Base-by-base conservation (phyloP, 306 rosid species). In the Echinosophora koreensis region DNA sequence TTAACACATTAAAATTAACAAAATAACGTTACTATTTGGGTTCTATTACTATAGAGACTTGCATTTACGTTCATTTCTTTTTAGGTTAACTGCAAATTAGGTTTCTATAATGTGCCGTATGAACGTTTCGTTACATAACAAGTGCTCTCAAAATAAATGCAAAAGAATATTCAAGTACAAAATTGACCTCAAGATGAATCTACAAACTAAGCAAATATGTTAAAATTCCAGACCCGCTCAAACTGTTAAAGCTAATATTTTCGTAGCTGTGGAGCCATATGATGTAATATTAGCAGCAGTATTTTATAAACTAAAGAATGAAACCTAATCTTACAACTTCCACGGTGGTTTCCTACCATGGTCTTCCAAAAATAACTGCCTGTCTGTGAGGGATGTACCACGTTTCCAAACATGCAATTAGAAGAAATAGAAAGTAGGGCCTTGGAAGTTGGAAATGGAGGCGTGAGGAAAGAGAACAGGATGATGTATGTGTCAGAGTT, bases 391-490 rank as follows among this genome's bases (percentile, higher is more conserved):
- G 22, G 22, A 22, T 22, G 22, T 1, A 22, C 22, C 22, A 1
- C 22, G 22, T 22, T 22, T 22, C 22, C 22, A 22, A 22, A 22
- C 22, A 22, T 1, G 22, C 22, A 22, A 22, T 22, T 22, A 22
- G 49, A 32, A 41, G 37, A 41, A 10, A 65, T n/a, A 28, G 44
- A 69, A 69, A 34, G 15, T 51, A n/a, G 74, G 73, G 73, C 28
- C 8, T 28, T 47, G 73, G 16, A 13, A 57, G 56, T 22, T 57
- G 54, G 11, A 8, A 73, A 30, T 27, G 16, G 56, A 8, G 12
- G 32, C 30, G 58, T 27, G 57, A 41, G 38, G 17, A 41, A 39
- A 56, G 52, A 27, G 50, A 56, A 13, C 37, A 56, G 44, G 38
- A 17, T 17, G 41, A 51, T 15, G 4, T 8, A 4, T 37, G 3